These are phyloP conservation scores for Penicillium sp. DNA, from an alignment of 2,329 filamentous ascomycete genomes.

Conservation along the genomic window DNA sequence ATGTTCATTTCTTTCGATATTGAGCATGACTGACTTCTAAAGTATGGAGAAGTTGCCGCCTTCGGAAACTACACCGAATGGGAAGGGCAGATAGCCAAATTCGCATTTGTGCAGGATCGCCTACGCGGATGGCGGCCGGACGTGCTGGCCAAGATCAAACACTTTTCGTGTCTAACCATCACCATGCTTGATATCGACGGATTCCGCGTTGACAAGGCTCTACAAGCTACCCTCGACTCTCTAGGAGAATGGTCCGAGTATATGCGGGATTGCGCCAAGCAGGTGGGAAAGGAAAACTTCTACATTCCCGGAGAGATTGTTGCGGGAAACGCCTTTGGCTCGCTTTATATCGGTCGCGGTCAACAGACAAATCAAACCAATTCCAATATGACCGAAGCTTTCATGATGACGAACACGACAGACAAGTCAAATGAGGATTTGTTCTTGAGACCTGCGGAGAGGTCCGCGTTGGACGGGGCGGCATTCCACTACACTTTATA, in stretches of 20 bases:
- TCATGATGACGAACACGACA: constrained; percentile 49
- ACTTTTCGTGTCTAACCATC: constrained; percentile 64
- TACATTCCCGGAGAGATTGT: constrained; percentile 65
- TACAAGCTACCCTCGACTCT: constrained; percentile 62
- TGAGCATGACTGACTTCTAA: neutral
- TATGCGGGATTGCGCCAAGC: constrained; percentile 57
- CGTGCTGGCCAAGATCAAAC: constrained; percentile 58
- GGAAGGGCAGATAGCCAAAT: constrained; percentile 64
- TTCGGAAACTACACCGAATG: constrained; percentile 64
- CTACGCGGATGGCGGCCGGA: constrained; percentile 62
- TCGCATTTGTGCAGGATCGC: constrained; percentile 66
- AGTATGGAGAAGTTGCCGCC: constrained; percentile 61
- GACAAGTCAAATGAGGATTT: neutral
- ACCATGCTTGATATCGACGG: constrained; percentile 63
- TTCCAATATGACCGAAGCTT: constrained; percentile 45
- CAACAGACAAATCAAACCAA: constrained; percentile 54
- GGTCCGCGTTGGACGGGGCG: constrained; percentile 55
- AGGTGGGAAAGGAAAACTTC: constrained; percentile 62
- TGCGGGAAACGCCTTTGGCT: constrained; percentile 60
- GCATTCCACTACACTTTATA: constrained; percentile 67
- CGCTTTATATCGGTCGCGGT: constrained; percentile 62
- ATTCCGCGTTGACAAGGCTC: constrained; percentile 66
- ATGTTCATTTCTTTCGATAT: neutral
- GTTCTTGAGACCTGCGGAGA: neutral
- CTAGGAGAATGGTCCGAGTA: constrained; percentile 59